Conservation (phyloP, 106 monocot genomes). For the Dendrobium huoshanense region DNA sequence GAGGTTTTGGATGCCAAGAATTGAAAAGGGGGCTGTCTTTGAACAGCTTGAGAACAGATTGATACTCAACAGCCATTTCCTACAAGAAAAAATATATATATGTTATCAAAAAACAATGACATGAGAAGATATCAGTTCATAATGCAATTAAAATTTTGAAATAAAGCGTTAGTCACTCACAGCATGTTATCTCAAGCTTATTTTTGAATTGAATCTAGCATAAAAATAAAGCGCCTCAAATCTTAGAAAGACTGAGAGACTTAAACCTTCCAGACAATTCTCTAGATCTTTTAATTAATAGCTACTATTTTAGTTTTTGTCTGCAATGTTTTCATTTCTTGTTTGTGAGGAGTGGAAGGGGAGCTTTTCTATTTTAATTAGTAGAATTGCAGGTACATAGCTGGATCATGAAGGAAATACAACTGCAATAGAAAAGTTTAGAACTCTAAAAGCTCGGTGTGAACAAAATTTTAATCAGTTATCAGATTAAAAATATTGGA, state of each 20-base stretch:
- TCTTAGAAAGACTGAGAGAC: too few relatives aligned
- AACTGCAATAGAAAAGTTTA: not conserved
- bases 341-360: not conserved
- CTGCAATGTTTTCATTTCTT: too few relatives aligned
- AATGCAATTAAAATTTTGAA: not conserved
- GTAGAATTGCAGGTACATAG: not conserved
- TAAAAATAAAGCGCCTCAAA: too few relatives aligned
- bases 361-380: not conserved
- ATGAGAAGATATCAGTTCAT: not conserved
- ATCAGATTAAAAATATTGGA: not conserved
- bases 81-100: not conserved
- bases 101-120: not conserved
- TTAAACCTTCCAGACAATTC: too few relatives aligned
- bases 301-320: too few relatives aligned
- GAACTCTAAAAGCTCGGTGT: not conserved
- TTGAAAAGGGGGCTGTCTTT: not conserved
- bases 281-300: too few relatives aligned
- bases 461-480: not conserved
- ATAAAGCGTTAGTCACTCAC: too few relatives aligned
- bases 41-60: slow-evolving; percentile 1
- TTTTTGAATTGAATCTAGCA: too few relatives aligned
- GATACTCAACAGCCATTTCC: not conserved
- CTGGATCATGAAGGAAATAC: not conserved
- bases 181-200: too few relatives aligned
- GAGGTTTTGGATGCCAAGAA: slow-evolving; percentile 5